Evolutionary conservation across 805 yeast species (phyloP), one percentile per base, ranked within the genome.

Genomic region (Nakazawaea holstii): DNA sequence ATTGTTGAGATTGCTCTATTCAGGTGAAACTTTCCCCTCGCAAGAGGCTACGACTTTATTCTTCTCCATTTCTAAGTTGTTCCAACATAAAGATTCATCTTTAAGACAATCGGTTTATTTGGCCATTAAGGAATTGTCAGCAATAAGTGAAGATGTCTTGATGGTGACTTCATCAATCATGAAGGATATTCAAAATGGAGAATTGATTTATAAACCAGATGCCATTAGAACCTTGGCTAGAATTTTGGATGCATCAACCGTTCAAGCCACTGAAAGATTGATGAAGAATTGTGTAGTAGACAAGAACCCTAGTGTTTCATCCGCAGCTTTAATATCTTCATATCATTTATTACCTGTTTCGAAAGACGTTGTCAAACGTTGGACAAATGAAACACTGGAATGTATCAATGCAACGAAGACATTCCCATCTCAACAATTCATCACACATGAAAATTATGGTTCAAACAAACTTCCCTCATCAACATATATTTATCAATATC

Each of bases 91-190:
- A 64, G 91, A 87, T 61, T 80, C 86, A 14, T 74, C 89, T 0
- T 77, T 94, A 62, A 84, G 99, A 67, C 99, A 94, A 69, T 78
- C 87, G 71, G 96, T 92, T 14, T 94, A 92, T 61, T 73, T 94
- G 64, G 92, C 97, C 13, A 90, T 92, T 66, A 94, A 94, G 70
- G 97, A 92, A 66, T 77, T 94, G 53, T 79, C 92, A 43, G 68
- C 83, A 15, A 78, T 85, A 53, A 88, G 97, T 17, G 87, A 88
- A 56, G 97, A 94, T 66, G 89, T 90, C 49, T 77, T 94, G 66
- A 94, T 94, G 98, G 97, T 92, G 27, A 94, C 99, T 27, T 88
- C 97, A 2, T 90, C 96, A 27, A 91, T 94, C 61, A 94, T 94
- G 97, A 91, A 91, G 69, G 99, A 94, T 69, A 88, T 94, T 46